A percentile compares a stretch with the other conserved stretches of the same genome.
These are phyloP conservation scores for Colletotrichum sojae DNA, from an alignment of 2,329 filamentous ascomycete species.

Conservation along the genomic window DNA sequence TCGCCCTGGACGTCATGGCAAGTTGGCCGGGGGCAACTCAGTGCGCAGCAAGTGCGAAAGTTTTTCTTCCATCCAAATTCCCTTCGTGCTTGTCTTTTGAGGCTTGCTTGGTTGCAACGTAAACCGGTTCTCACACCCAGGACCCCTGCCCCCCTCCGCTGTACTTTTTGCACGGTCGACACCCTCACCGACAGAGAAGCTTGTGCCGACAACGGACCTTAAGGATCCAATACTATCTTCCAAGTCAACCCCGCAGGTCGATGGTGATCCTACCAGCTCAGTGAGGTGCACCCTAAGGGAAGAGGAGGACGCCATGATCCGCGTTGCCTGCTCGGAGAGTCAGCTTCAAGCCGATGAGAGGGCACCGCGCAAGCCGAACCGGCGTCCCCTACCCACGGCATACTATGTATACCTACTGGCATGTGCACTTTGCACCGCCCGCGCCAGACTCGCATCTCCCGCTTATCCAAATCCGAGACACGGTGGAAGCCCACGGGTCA, in stretches of 20 bases:
- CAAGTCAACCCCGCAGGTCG: not conserved
- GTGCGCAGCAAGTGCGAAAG: not conserved
- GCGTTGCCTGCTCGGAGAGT: not conserved
- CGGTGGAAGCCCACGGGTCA: constrained; percentile 21
- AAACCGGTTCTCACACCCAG: constrained; percentile 25
- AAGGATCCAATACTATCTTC: not conserved
- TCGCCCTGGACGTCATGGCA: constrained; percentile 34
- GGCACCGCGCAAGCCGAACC: constrained; percentile 27
- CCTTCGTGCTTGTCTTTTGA: not conserved
- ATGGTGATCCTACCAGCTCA: not conserved
- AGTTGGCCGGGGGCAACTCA: constrained; percentile 4
- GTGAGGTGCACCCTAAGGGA: constrained; percentile 2
- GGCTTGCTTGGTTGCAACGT: constrained; percentile 20
- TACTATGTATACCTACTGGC: too few relatives aligned
- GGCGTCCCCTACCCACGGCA: constrained; percentile 14
- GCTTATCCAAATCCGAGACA: constrained; percentile 35
- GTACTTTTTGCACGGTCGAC: not conserved
- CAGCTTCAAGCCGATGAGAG: not conserved
- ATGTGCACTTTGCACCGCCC: not conserved
- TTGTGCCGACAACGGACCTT: constrained; percentile 37
- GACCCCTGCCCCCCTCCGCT: constrained; percentile 21
- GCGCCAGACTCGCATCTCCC: not conserved
- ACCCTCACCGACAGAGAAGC: constrained; percentile 38
- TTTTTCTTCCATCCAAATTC: constrained; percentile 15
- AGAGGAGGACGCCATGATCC: constrained; percentile 1